These are phyloP conservation scores for Solanum hybrid DNA, from an alignment of 305 asterid genomes.

Conservation along the genomic window DNA sequence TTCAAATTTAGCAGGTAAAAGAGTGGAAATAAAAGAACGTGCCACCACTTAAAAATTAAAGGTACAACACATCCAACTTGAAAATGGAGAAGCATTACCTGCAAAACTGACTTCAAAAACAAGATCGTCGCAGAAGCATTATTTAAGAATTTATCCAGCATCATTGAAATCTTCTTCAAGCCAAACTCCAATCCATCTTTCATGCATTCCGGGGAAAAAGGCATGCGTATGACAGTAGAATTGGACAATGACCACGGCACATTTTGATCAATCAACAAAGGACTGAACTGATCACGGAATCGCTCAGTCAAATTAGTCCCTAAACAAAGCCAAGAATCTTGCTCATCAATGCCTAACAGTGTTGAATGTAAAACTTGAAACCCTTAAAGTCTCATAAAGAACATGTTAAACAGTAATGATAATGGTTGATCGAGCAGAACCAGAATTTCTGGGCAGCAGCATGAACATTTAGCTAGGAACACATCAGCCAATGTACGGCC, in stretches of 20 bases:
- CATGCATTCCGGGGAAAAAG: constrained; percentile 59
- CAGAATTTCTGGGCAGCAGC: neutral
- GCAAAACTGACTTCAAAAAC: constrained; percentile 64
- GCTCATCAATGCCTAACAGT: neutral
- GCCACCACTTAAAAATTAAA: neutral
- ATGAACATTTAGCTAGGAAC: neutral
- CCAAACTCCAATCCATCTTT: constrained; percentile 52
- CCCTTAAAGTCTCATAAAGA: neutral
- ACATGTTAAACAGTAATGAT: neutral
- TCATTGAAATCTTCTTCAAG: constrained; percentile 29
- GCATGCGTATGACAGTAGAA: constrained; percentile 79
- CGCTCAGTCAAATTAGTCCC: constrained; percentile 79
- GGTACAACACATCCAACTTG: neutral
- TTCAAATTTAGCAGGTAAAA: neutral
- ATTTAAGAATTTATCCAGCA: constrained; percentile 60
- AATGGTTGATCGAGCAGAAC: neutral
- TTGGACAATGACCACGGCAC: constrained; percentile 64
- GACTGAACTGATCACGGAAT: constrained; percentile 81
- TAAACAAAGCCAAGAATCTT: constrained; percentile 22
- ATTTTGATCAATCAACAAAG: constrained; percentile 60
- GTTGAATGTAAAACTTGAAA: neutral
- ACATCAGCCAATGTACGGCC: neutral
- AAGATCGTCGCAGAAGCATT: constrained; percentile 60
- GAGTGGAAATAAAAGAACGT: neutral
- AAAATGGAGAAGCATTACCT: constrained; percentile 35